Percentiles rank a stretch among this genome's conserved stretches.
These are phyloP conservation scores for Didymella pomorum DNA, from an alignment of 2,329 filamentous ascomycete genomes.

Conservation along the genomic window DNA sequence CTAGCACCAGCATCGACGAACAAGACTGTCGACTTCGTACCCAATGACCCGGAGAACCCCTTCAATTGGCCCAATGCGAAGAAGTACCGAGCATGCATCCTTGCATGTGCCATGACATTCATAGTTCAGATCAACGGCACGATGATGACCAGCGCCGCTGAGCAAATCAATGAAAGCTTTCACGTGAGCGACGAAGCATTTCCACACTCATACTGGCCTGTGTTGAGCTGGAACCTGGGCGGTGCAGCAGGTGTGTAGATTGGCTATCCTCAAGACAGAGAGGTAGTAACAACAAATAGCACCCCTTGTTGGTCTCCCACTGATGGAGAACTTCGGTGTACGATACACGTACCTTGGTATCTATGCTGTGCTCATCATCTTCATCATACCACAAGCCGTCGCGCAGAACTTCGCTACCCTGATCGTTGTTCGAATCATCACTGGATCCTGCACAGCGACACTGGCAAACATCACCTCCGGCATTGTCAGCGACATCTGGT, in stretches of 20 bases:
- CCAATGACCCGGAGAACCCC: constrained; percentile 39
- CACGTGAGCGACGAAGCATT: constrained; percentile 50
- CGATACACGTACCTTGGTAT: constrained; percentile 54
- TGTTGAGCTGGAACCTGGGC: constrained; percentile 54
- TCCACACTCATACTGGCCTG: constrained; percentile 53
- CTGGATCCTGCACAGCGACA: constrained; percentile 54
- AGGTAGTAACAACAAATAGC: too few relatives aligned
- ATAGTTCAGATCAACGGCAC: constrained; percentile 45
- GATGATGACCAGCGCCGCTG: constrained; percentile 43
- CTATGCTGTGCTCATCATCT: constrained; percentile 53
- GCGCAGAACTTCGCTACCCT: constrained; percentile 57
- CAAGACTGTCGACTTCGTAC: constrained; percentile 29
- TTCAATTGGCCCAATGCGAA: constrained; percentile 54
- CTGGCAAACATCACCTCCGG: constrained; percentile 52
- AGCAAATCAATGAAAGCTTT: constrained; percentile 52
- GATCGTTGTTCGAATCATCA: constrained; percentile 55
- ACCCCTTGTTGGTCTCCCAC: constrained; percentile 52
- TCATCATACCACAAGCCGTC: constrained; percentile 54
- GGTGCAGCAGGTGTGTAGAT: too few relatives aligned
- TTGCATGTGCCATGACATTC: constrained; percentile 54
- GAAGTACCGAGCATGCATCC: constrained; percentile 55
- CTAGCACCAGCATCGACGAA: constrained; percentile 5
- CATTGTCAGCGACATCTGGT: constrained; percentile 51
- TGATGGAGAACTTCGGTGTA: constrained; percentile 57
- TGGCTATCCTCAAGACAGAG: too few relatives aligned